phyloP scores from a whole-genome alignment of 192 early-diverging fungal genomes.

The Coemansia interrupta region DNA sequence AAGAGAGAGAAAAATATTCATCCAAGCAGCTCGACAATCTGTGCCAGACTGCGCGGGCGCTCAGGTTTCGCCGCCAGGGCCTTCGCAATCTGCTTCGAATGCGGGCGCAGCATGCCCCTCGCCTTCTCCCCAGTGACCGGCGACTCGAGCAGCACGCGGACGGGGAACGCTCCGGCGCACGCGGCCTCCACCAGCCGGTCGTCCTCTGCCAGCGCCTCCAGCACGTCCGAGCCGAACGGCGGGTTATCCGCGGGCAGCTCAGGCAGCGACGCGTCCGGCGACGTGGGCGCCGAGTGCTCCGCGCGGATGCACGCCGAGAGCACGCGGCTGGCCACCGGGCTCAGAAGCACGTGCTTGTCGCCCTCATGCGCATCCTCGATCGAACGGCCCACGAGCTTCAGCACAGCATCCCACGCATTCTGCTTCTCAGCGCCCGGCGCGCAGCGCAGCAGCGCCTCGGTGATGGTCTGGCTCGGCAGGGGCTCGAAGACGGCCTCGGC shows the following conservation, averaged over 20 bases:
- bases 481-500: conserved; percentile 61
- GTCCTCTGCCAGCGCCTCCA: conserved; percentile 12
- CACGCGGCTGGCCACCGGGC: conserved; percentile 40
- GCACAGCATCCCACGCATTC: conserved; percentile 25
- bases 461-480: conserved; percentile 66
- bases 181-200: conserved; percentile 30
- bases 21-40: conserved; percentile 18
- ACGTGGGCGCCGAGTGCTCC: conserved; percentile 20
- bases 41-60: conserved; percentile 18
- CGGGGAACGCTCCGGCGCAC: conserved; percentile 44
- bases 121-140: conserved; percentile 24
- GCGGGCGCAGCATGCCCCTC: conserved; percentile 24
- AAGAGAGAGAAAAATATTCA: neutral
- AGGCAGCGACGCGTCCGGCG: conserved; percentile 15
- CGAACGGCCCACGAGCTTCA: conserved; percentile 18
- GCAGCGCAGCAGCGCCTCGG: conserved; percentile 63
- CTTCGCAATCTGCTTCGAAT: conserved; percentile 5
- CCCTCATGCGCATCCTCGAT: neutral
- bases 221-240: conserved; percentile 27
- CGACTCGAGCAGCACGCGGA: conserved; percentile 48
- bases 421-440: conserved; percentile 45
- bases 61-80: conserved; percentile 13
- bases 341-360: conserved; percentile 30
- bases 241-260: conserved; percentile 26
- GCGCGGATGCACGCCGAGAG: conserved; percentile 42